Base-by-base conservation (phyloP, 1,139 yeast species). In the Sugiyamaella neomexicana region DNA sequence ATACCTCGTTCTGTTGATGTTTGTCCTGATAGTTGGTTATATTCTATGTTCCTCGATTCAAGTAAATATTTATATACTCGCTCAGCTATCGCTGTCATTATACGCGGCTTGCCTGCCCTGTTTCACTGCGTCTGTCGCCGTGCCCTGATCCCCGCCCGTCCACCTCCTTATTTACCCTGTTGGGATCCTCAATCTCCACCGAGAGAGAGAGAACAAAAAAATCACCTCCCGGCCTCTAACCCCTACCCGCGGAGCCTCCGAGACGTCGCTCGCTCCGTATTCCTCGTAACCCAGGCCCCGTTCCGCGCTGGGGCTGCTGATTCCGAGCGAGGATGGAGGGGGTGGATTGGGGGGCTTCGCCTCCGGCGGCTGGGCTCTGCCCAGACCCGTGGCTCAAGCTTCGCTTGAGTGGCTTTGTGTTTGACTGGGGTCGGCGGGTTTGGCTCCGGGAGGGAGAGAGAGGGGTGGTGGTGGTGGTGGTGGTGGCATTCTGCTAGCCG, bases 351-450 rank as follows among this genome's bases (percentile, higher is more conserved):
- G 34, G 34, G n/a, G n/a, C n/a, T 31, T 41, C 44, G n/a, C 17
- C 44, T 41, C 44, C 44, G 44, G 44, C 23, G 37, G 37, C 46
- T 29, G 37, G 46, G 46, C 23, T 29, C 36, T 20, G 36, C 46
- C 46, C 32, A 15, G 34, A 27, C 46, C 44, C 44, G 32, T n/a
- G n/a, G 44, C 44, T 41, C 44, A 9, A 12, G 44, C 44, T 41
- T 20, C 44, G 32, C 44, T 23, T 13, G 44, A 41, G 44, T 12
- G 32, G 31, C 34, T 29, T 29, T 29, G 34, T 29, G 34, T 29
- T 29, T 5, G 25, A 3, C 25, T 4, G 36, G 13, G 36, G 39
- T n/a, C n/a, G n/a, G n/a, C n/a, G n/a, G 3, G 39, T 36, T 7
- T 2, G 9, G 39, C 34, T 29, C 9, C 34, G n/a, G 34, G 34